A percentile compares a stretch with the other conserved stretches of the same genome.
These are phyloP conservation scores for Cyclotella kingstonii DNA, from an alignment of 108 stramenopile species.

Conservation along the genomic window DNA sequence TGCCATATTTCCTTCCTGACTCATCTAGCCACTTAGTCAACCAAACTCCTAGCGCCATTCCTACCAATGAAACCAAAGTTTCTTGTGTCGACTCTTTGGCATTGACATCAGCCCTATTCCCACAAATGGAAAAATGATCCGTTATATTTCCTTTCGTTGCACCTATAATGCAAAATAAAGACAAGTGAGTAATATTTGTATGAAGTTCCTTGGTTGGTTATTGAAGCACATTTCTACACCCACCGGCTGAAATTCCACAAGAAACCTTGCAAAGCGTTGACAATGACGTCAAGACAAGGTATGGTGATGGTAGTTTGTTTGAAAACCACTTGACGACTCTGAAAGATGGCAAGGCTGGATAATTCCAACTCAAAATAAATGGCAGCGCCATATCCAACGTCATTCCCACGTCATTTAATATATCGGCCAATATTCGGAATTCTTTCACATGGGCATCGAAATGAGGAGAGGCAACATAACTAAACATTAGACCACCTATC, in stretches of 20 bases:
- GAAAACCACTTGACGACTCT: too few species aligned
- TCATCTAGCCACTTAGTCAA: conserved; percentile 51
- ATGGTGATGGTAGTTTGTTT: conserved; percentile 44
- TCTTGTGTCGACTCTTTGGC: conserved; percentile 97
- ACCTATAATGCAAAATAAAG: background rate
- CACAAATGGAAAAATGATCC: conserved; percentile 64
- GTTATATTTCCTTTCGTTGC: conserved; percentile 70
- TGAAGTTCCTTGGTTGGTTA: too few species aligned
- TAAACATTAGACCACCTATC: conserved; percentile 88
- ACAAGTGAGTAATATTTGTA: background rate
- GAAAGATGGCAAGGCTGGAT: conserved; percentile 15
- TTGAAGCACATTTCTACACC: background rate
- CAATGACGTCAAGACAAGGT: conserved; percentile 48
- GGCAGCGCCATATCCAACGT: conserved; percentile 89
- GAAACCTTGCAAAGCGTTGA: conserved; percentile 86
- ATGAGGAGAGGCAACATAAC: conserved; percentile 58
- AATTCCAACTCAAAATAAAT: conserved; percentile 16
- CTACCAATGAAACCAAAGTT: conserved; percentile 89
- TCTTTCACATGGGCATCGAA: conserved; percentile 93
- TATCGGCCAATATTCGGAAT: conserved; percentile 94
- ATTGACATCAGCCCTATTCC: conserved; percentile 91
- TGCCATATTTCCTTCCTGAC: conserved; percentile 31
- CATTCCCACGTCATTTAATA: conserved; percentile 89
- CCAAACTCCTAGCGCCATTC: conserved; percentile 78
- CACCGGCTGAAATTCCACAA: conserved; percentile 86